Percentiles rank a stretch among this genome's conserved stretches.
Evolutionary conservation across 1,284 basidiomycete species (phyloP).

Genomic region (Tilletia caries): DNA sequence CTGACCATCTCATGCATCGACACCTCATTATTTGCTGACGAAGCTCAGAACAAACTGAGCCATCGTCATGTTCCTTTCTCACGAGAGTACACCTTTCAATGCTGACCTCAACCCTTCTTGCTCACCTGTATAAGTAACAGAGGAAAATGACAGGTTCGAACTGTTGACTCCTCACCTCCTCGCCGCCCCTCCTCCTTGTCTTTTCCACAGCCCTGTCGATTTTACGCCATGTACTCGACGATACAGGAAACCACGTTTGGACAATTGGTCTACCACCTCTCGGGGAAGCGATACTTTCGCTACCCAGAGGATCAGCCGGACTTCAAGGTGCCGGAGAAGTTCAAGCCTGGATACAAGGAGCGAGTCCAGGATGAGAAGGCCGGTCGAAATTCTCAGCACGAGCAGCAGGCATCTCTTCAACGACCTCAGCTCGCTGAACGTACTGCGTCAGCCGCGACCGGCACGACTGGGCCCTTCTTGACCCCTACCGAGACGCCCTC

Average conservation of each 20-base stretch:
- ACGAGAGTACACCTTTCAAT: too few species aligned
- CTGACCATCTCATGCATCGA: too few species aligned
- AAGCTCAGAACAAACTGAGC: too few species aligned
- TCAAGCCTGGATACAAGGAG: conserved; percentile 9
- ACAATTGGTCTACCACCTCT: conserved; percentile 14
- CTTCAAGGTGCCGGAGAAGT: conserved; percentile 27
- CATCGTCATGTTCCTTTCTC: too few species aligned
- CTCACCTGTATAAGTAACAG: too few species aligned
- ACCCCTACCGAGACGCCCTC: neutral
- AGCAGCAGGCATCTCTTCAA: neutral
- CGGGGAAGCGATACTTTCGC: conserved; percentile 13
- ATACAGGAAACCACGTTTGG: conserved; percentile 16
- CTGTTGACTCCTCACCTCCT: too few species aligned
- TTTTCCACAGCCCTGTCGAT: neutral
- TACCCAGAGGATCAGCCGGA: conserved; percentile 27
- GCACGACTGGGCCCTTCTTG: neutral
- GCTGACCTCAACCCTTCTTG: too few species aligned
- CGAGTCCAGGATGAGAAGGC: neutral
- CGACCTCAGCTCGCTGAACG: neutral
- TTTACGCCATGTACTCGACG: conserved; percentile 5
- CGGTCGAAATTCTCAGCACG: conserved; percentile 12
- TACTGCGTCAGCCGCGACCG: neutral
- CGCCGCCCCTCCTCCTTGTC: neutral
- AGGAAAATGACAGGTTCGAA: too few species aligned
- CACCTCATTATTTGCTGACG: too few species aligned